Conservation (phyloP, 192 early-diverging fungal genomes). For the Chytriomyces hyalinus region DNA sequence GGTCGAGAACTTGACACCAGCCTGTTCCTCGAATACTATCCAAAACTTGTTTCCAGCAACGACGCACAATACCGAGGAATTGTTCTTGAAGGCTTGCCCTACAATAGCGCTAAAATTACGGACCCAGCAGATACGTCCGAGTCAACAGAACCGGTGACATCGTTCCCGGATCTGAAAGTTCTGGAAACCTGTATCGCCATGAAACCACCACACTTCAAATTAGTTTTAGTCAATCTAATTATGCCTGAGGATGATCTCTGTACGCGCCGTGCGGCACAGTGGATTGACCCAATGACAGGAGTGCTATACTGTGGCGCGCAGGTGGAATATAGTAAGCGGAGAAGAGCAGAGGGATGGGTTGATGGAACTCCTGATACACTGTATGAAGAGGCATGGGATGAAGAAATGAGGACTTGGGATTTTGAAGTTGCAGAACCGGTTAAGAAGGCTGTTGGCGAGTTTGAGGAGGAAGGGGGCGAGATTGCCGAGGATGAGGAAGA, state of each 20-base stretch:
- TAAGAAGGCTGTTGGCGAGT: constrained; percentile 37
- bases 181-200: constrained; percentile 13
- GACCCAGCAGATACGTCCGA: background rate
- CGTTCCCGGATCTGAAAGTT: constrained; percentile 21
- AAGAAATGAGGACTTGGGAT: constrained; percentile 35
- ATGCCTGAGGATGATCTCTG: constrained; percentile 47
- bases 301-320: constrained; percentile 51
- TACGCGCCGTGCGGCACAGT: constrained; percentile 37
- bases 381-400: constrained; percentile 24
- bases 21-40: constrained; percentile 31
- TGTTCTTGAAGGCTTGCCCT: constrained; percentile 45
- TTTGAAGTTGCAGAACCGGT: constrained; percentile 26
- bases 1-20: constrained; percentile 35
- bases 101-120: background rate
- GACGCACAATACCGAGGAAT: constrained; percentile 44
- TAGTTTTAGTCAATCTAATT: constrained; percentile 44
- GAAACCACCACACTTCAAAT: constrained; percentile 20
- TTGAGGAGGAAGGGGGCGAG: constrained; percentile 33
- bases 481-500: constrained; percentile 29
- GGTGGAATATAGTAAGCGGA: constrained; percentile 44
- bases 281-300: constrained; percentile 52
- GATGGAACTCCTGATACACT: constrained; percentile 33
- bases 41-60: constrained; percentile 6
- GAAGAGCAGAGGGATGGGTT: constrained; percentile 44
- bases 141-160: background rate